phyloP scores from a whole-genome alignment of 305 asterid species.

The Plantago lanceolata region DNA sequence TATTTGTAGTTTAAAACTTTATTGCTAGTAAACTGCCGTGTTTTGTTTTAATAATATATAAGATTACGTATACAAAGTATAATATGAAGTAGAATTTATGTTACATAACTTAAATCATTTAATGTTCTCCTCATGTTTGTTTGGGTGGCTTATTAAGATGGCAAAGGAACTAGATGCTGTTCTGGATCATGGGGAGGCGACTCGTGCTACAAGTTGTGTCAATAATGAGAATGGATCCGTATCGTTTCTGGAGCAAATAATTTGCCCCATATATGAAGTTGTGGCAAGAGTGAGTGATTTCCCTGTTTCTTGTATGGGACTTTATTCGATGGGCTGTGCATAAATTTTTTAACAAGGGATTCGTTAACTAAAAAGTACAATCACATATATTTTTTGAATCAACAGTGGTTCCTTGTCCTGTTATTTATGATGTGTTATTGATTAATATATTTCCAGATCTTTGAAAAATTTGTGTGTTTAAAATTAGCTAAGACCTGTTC shows the following conservation, averaged over 20 bases:
- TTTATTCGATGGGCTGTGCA: background rate
- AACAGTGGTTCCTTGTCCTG: background rate
- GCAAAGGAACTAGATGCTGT: constrained; percentile 81
- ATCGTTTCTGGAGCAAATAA: constrained; percentile 69
- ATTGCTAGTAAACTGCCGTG: too few relatives aligned
- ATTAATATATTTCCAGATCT: background rate
- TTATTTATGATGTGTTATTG: background rate
- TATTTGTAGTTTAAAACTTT: too few relatives aligned
- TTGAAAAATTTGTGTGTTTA: background rate
- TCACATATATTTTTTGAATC: background rate
- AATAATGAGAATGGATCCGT: constrained; percentile 44
- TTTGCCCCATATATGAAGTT: constrained; percentile 60
- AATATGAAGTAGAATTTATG: too few relatives aligned
- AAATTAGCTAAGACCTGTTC: constrained; percentile 13
- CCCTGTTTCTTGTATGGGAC: background rate
- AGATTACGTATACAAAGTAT: too few relatives aligned
- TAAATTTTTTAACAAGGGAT: background rate
- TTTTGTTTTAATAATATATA: too few relatives aligned
- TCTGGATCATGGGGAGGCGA: constrained; percentile 81
- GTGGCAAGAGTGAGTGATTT: constrained; percentile 45
- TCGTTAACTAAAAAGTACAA: background rate
- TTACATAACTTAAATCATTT: background rate
- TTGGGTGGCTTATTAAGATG: constrained; percentile 56
- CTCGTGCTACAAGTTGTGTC: constrained; percentile 54
- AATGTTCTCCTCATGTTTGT: constrained; percentile 19